Base-by-base conservation (phyloP, 208 protist genomes). In the Trypanosoma boissoni region DNA sequence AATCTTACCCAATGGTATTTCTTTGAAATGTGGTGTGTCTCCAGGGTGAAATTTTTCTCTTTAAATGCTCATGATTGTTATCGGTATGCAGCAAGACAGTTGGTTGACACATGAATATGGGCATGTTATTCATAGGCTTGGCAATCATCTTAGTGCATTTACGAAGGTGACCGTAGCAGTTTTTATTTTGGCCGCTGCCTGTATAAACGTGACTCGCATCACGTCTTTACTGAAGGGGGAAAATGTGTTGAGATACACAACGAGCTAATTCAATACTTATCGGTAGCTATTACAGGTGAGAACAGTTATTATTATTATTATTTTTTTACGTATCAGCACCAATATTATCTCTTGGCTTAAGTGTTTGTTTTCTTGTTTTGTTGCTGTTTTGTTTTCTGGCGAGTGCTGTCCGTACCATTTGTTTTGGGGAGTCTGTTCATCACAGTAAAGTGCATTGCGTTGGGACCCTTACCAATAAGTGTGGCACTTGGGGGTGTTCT, bases 121-220 rank as follows among this genome's bases (percentile, higher is more conserved):
- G 14, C 80, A 88, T 64, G 79, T 67, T 7, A 72, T 78, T 14
- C 78, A 72, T 32, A 80, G 74, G 61, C 68, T 80, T 23, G 45
- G 63, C 49, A 63, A 64, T 43, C 72, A 78, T 31, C 67, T 92
- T 26, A 78, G 71, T 27, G 65, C 36, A 45, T 55, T 9, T 45
- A 83, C 21, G 78, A 74, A 12, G 81, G 76, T 9, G 34, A 80
- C 20, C 72, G 86, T 39, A 87, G 83, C 55, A 80, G 70, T 45
- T 86, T 91, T 51, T 88, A 80, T 10, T 54, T 79, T 10, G 56
- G 71, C 31, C 88, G 83, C 80, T 90, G 86, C 83, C 81, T 79
- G 32, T 59, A 87, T 58, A 92, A 90, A 64, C 86, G 91, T 76
- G 85, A 90, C 65, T 72, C 54, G n/a, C 86, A 93, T 78, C 86